Conservation (phyloP, 768 basidiomycete genomes). For the Suillus discolor region DNA sequence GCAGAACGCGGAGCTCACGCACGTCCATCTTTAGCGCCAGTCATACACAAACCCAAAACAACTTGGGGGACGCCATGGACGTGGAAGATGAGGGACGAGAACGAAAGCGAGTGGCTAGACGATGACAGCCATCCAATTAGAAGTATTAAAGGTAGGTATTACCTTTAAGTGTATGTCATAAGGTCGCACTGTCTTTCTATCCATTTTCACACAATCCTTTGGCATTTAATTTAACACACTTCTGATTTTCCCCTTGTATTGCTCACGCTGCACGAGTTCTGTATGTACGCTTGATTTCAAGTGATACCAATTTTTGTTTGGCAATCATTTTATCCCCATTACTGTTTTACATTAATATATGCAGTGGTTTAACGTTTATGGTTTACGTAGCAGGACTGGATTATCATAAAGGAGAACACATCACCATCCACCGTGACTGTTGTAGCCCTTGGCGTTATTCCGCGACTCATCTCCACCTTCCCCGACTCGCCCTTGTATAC, state of each 20-base stretch:
- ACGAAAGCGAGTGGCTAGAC: slow-evolving; percentile 70
- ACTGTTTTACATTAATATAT: slow-evolving; percentile 8
- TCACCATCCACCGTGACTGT: background rate
- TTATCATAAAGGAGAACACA: background rate
- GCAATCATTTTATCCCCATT: background rate
- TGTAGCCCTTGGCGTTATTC: background rate
- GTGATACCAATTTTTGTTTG: slow-evolving; percentile 9
- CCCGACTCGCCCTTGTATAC: background rate
- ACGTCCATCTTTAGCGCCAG: slow-evolving; percentile 33
- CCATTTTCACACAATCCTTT: background rate
- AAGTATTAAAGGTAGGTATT: background rate
- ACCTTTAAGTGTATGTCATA: slow-evolving; percentile 15
- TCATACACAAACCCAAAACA: slow-evolving; percentile 42
- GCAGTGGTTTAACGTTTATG: slow-evolving; percentile 2
- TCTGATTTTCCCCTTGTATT: slow-evolving; percentile 1
- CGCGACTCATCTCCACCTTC: background rate
- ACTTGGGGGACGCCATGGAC: slow-evolving; percentile 61
- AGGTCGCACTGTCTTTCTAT: background rate
- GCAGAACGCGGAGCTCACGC: slow-evolving; percentile 59
- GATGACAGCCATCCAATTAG: slow-evolving; percentile 37
- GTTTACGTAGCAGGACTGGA: background rate
- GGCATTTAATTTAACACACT: slow-evolving; percentile 6
- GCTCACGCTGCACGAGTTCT: background rate
- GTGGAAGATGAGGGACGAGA: slow-evolving; percentile 78
- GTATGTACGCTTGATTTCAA: slow-evolving; percentile 10